Conservation (phyloP, 805 yeast genomes). For the Candida xiaguanensis region DNA sequence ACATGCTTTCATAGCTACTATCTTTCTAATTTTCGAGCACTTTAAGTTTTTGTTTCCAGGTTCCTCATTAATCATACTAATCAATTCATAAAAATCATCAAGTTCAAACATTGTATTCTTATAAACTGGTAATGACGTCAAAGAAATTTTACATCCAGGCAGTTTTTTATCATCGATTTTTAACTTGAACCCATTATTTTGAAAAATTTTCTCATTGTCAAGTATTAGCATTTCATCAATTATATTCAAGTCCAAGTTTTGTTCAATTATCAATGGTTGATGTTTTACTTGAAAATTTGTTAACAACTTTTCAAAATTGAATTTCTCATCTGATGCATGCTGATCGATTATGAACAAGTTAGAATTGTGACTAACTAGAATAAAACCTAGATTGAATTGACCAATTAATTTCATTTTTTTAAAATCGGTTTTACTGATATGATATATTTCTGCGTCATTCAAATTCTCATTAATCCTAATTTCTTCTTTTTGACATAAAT, state of each 20-base stretch:
- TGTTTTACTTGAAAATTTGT: constrained; percentile 50
- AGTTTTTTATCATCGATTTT: constrained; percentile 43
- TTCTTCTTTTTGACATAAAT: background rate
- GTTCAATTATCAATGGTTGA: constrained; percentile 62
- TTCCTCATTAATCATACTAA: constrained; percentile 46
- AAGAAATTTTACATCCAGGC: constrained; percentile 54
- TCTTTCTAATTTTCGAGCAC: constrained; percentile 74
- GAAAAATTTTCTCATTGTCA: constrained; percentile 56
- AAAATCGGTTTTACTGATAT: constrained; percentile 73
- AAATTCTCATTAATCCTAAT: constrained; percentile 11
- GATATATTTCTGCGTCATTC: constrained; percentile 49
- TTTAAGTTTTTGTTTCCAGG: constrained; percentile 31
- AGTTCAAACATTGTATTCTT: constrained; percentile 64
- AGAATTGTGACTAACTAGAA: constrained; percentile 56
- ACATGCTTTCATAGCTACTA: constrained; percentile 96
- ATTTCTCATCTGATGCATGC: constrained; percentile 97
- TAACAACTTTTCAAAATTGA: constrained; percentile 68
- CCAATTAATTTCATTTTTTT: constrained; percentile 76
- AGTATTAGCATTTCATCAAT: constrained; percentile 73
- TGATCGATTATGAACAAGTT: constrained; percentile 87
- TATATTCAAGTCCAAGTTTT: constrained; percentile 65
- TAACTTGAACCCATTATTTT: constrained; percentile 74
- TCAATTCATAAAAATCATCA: constrained; percentile 72
- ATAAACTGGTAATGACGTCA: constrained; percentile 70
- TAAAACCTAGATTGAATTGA: constrained; percentile 93